Percentiles rank a stretch among this genome's conserved stretches.
phyloP scores from a whole-genome alignment of 73 alveolate genomes.

The Paramecium octaurelia region DNA sequence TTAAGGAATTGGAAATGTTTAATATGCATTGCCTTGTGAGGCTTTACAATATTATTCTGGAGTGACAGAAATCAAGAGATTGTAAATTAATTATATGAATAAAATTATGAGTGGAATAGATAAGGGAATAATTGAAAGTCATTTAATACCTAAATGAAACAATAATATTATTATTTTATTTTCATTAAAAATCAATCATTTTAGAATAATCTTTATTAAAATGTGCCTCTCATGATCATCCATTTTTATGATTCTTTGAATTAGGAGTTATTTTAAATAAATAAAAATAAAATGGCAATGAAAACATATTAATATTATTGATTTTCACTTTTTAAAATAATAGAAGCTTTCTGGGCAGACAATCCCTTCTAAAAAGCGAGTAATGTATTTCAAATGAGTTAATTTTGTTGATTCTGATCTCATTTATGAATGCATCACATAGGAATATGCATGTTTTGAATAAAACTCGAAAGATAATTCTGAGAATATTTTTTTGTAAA shows the following conservation, averaged over 20 bases:
- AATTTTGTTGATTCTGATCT: constrained; percentile 55
- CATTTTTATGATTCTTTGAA: neutral
- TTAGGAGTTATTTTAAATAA: neutral
- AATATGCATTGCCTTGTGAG: constrained; percentile 24
- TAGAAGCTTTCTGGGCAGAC: constrained; percentile 61
- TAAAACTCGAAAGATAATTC: constrained; percentile 57
- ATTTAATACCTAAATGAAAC: neutral
- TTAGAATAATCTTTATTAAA: neutral
- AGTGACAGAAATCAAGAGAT: neutral
- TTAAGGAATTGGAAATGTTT: neutral
- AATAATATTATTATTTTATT: neutral
- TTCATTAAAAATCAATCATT: neutral
- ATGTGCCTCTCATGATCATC: neutral
- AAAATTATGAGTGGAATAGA: neutral
- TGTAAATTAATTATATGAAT: constrained; percentile 25
- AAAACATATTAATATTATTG: neutral
- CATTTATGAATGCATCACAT: constrained; percentile 60
- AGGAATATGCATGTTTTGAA: constrained; percentile 50
- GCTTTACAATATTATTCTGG: neutral
- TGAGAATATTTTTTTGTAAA: constrained; percentile 33
- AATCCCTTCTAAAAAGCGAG: constrained; percentile 58
- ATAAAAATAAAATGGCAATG: neutral
- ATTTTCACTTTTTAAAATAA: constrained; percentile 42
- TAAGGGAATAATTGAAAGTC: neutral
- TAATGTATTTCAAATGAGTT: constrained; percentile 52